Evolutionary conservation across 768 basidiomycete species (phyloP).

Genomic region (Auriculariales sp.): DNA sequence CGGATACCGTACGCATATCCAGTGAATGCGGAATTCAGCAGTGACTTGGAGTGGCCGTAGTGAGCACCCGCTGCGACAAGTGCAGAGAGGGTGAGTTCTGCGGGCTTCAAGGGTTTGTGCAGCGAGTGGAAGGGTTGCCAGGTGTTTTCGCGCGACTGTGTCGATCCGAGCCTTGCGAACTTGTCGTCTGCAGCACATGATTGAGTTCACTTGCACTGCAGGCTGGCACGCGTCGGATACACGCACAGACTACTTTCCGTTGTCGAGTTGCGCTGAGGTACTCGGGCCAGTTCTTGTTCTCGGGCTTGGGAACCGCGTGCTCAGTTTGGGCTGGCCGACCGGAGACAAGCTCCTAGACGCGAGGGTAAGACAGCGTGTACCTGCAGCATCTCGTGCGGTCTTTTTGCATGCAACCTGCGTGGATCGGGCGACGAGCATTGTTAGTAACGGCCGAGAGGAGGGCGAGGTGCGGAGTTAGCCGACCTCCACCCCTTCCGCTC

Average conservation of each 20-base stretch:
- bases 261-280: constrained; percentile 23
- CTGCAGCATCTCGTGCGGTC: not conserved
- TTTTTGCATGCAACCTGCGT: not conserved
- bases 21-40: constrained; percentile 80
- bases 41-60: constrained; percentile 71
- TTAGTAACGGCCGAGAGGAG: too few species aligned
- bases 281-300: constrained; percentile 38
- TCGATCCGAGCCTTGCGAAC: constrained; percentile 64
- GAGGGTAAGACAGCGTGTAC: too few species aligned
- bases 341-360: too few species aligned
- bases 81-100: constrained; percentile 69
- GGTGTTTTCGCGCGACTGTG: constrained; percentile 46
- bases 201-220: too few species aligned
- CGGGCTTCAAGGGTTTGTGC: constrained; percentile 41
- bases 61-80: constrained; percentile 89
- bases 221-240: constrained; percentile 2
- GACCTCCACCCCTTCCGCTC: constrained; percentile 4
- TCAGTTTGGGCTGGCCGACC: too few species aligned
- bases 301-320: not conserved
- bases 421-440: not conserved
- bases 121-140: constrained; percentile 63
- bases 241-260: constrained; percentile 5
- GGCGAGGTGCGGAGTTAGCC: constrained; percentile 1
- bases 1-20: constrained; percentile 90
- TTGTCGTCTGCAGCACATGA: constrained; percentile 32